Evolutionary conservation across 129 eudicot genomes (phyloP).

Genomic region (Flaveria sonorensis): DNA sequence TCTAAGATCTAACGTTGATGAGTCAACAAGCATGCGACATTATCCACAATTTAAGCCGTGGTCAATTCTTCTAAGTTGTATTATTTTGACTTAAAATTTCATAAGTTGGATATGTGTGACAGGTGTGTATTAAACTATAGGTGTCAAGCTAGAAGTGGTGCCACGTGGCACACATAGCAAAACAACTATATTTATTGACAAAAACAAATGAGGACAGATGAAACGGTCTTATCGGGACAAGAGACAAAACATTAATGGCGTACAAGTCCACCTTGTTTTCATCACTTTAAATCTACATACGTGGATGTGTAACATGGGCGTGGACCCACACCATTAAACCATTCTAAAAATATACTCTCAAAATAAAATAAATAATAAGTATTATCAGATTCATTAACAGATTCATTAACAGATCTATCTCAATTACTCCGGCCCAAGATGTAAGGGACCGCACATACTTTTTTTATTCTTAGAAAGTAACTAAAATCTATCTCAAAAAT

Average conservation of each 20-base stretch:
- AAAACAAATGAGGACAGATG: not conserved
- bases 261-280: constrained; percentile 33
- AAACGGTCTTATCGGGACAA: constrained; percentile 12
- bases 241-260: constrained; percentile 26
- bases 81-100: not conserved
- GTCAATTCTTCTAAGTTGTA: not conserved
- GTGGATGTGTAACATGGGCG: constrained; percentile 16
- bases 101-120: not conserved
- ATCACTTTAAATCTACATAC: constrained; percentile 1
- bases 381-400: too few relatives aligned
- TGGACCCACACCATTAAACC: constrained; percentile 9
- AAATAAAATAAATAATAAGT: not conserved
- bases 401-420: too few relatives aligned
- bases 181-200: not conserved
- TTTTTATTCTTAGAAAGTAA: too few relatives aligned
- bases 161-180: constrained; percentile 8
- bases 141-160: constrained; percentile 1
- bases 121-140: not conserved
- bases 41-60: not conserved
- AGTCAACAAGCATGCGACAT: not conserved
- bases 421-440: too few relatives aligned
- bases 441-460: too few relatives aligned
- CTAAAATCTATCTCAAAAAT: too few relatives aligned
- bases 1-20: not conserved
- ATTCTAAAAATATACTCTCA: not conserved